Conservation (phyloP, 1,284 basidiomycete species). For the Flammula alnicola region DNA sequence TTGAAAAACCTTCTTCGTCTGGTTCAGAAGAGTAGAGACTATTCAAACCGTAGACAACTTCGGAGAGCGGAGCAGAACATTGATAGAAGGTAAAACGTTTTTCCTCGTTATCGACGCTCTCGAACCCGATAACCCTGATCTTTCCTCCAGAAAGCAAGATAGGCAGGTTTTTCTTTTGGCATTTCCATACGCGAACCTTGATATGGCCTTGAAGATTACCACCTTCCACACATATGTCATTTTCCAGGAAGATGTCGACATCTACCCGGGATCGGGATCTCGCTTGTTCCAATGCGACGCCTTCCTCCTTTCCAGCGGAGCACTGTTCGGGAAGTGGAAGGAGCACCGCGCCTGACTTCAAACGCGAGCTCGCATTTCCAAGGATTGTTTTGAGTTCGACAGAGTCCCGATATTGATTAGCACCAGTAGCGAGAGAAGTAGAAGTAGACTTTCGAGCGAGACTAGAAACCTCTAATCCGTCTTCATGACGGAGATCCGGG, state of each 20-base stretch:
- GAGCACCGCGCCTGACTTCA: conserved; percentile 58
- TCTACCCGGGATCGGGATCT: conserved; percentile 78
- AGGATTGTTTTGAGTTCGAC: conserved; percentile 64
- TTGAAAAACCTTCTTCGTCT: conserved; percentile 76
- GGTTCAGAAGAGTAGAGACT: conserved; percentile 55
- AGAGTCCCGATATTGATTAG: conserved; percentile 35
- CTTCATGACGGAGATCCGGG: no score
- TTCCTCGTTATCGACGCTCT: conserved; percentile 67
- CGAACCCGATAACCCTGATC: conserved; percentile 87
- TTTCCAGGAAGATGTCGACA: conserved; percentile 82
- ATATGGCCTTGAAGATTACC: conserved; percentile 76
- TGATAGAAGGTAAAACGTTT: conserved; percentile 89
- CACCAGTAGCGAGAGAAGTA: conserved; percentile 14
- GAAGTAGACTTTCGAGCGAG: no score
- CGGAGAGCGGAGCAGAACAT: conserved; percentile 65
- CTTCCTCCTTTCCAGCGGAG: conserved; percentile 26
- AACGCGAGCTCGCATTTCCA: conserved; percentile 58
- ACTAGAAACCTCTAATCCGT: no score
- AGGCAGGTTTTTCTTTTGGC: conserved; percentile 58
- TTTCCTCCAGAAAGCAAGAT: conserved; percentile 81
- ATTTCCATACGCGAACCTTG: conserved; percentile 70
- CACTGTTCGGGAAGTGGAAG: conserved; percentile 17
- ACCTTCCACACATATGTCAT: conserved; percentile 83
- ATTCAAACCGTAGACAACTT: conserved; percentile 50
- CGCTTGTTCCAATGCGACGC: conserved; percentile 62